Conservation (phyloP, 2,329 filamentous ascomycete genomes). For the Exophiala calicioides region DNA sequence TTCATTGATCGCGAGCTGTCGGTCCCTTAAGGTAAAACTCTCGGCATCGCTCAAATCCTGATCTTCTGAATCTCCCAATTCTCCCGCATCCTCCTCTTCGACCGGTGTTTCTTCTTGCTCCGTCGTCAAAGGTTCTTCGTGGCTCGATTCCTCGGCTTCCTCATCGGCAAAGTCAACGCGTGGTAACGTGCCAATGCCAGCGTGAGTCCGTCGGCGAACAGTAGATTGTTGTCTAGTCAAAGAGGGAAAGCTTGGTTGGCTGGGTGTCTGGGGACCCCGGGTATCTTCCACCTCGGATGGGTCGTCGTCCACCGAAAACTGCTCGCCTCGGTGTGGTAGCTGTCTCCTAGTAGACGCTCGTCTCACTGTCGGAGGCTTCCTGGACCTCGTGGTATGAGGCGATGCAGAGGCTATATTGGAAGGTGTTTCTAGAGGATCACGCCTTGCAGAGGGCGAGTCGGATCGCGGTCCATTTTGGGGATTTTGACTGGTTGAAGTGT, state of each 20-base stretch:
- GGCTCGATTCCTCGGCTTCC: constrained; percentile 40
- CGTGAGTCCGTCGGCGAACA: constrained; percentile 41
- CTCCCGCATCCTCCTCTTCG: constrained; percentile 46
- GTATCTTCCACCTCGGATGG: constrained; percentile 76
- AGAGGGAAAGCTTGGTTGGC: constrained; percentile 43
- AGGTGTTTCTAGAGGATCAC: constrained; percentile 28
- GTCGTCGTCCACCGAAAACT: constrained; percentile 92
- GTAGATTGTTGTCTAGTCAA: constrained; percentile 40
- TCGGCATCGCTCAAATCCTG: constrained; percentile 84
- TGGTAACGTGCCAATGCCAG: constrained; percentile 36
- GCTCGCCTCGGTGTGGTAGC: constrained; percentile 75
- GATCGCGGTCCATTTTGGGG: constrained; percentile 16
- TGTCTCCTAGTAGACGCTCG: constrained; percentile 67
- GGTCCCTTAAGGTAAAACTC: constrained; percentile 95
- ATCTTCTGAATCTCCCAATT: constrained; percentile 65
- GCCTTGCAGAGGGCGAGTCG: too few relatives aligned
- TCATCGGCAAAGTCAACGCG: constrained; percentile 42
- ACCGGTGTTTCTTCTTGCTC: too few relatives aligned
- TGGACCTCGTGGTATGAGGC: constrained; percentile 48
- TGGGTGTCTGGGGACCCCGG: constrained; percentile 23
- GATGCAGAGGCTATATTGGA: constrained; percentile 49
- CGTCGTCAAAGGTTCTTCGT: constrained; percentile 35
- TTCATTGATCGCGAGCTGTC: constrained; percentile 96
- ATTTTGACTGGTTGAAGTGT: constrained; percentile 16
- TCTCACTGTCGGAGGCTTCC: constrained; percentile 72